Evolutionary conservation across 306 rosid species (phyloP), one percentile per base, ranked within the genome.

Genomic region (Pueraria montana): DNA sequence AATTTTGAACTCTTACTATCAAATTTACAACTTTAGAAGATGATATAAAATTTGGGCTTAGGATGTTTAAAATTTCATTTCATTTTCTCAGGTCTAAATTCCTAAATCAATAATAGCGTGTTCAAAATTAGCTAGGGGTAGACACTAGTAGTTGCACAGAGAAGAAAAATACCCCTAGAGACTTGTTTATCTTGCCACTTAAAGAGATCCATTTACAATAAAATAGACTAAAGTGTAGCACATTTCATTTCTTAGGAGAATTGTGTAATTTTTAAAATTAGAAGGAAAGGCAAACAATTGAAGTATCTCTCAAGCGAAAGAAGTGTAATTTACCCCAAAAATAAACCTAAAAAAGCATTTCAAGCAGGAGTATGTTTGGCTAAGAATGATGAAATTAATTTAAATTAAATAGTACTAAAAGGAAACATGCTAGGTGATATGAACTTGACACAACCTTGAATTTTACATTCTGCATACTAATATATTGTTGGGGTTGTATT

Each of bases 381-480:
- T 30, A 30, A 30, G 34, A 30, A 30, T 30, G 34, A 30, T 30
- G 34, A 30, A 61, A 36, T 50, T 78, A 32, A 71, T 70, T 73
- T 45, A 40, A 30, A 70, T 30, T 50, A 18, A 68, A 65, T 21
- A 78, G 42, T 43, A 73, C 64, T 34, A 56, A 16, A 80, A 64
- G 43, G 77, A 77, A 71, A 16, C 9, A n/a, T 72, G 36, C 70
- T 67, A 40, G 68, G 53, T 50, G 61, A 58, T 59, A 42, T 16
- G 65, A 67, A 68, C 76, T 85, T 21, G 63, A 63, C 2, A 63
- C 4, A 36, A 36, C 40, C 40, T 36, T 36, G 40, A 1, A 5
- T 36, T 36, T 36, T 36, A 36, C 40, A 36, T 36, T 36, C 8
- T 36, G 8, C 40, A 36, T 36, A 36, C 8, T 36, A 36, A 36